These are phyloP conservation scores for Sphenostylis stenocarpa DNA, from an alignment of 306 rosid species.

Conservation along the genomic window DNA sequence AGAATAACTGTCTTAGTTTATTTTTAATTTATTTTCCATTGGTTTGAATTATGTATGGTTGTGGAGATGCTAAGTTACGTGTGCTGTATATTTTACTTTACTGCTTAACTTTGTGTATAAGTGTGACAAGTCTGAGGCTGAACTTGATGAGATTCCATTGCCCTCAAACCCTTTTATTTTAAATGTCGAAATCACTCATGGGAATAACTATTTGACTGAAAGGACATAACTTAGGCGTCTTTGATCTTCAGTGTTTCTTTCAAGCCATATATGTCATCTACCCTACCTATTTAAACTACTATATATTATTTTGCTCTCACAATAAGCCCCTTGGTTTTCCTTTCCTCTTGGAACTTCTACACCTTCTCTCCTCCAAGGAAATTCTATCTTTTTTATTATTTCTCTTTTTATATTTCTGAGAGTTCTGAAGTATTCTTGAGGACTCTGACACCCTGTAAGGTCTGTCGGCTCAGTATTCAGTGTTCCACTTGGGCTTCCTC, in stretches of 20 bases:
- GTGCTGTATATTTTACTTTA: constrained; percentile 9
- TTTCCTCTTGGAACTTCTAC: constrained; percentile 48
- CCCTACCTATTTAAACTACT: constrained; percentile 48
- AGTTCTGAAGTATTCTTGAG: constrained; percentile 33
- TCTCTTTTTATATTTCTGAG: constrained; percentile 25
- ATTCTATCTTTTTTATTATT: constrained; percentile 28
- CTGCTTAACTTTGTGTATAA: constrained; percentile 8
- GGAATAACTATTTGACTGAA: constrained; percentile 76
- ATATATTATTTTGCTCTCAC: constrained; percentile 50
- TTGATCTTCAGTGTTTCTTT: constrained; percentile 64
- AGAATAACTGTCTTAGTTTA: too few species aligned
- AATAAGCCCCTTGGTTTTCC: constrained; percentile 52
- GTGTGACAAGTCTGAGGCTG: constrained; percentile 25
- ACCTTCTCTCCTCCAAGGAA: constrained; percentile 56
- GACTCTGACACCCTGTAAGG: constrained; percentile 41
- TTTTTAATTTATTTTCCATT: too few species aligned
- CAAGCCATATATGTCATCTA: constrained; percentile 44
- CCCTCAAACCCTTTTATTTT: constrained; percentile 45
- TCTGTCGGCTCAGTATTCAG: constrained; percentile 33
- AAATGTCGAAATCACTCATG: constrained; percentile 64
- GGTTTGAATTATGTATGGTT: neutral
- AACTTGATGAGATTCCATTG: constrained; percentile 53
- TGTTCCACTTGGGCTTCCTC: constrained; percentile 36
- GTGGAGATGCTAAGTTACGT: neutral
- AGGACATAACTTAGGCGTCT: constrained; percentile 59